These are phyloP conservation scores for Chrysanthemum makinoi DNA, from an alignment of 129 eudicot genomes.

Conservation along the genomic window DNA sequence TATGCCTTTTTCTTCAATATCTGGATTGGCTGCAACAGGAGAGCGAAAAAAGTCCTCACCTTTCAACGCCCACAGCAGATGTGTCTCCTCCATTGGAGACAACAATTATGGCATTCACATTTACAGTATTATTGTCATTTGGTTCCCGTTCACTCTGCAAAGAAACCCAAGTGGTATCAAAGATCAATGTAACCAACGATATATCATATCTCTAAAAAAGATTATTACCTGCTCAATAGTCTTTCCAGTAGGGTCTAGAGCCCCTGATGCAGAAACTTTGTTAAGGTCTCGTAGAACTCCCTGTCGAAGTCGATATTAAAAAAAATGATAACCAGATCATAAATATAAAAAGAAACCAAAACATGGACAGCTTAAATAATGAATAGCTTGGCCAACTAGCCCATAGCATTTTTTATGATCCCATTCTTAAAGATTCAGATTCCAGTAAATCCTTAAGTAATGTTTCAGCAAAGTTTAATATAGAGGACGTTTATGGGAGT, in stretches of 20 bases:
- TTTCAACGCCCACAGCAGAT: conserved; percentile 32
- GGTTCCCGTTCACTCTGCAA: conserved; percentile 55
- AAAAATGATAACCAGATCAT: neutral
- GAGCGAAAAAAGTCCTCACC: conserved; percentile 20
- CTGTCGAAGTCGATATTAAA: conserved; percentile 32
- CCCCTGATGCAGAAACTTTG: conserved; percentile 52
- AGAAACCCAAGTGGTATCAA: conserved; percentile 15
- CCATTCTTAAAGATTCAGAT: neutral
- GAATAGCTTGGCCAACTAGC: neutral
- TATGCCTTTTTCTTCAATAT: conserved; percentile 24
- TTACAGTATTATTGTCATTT: conserved; percentile 41
- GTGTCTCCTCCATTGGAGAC: conserved; percentile 41
- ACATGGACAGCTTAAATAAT: neutral
- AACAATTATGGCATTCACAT: conserved; percentile 35
- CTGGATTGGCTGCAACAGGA: conserved; percentile 18
- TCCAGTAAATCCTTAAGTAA: neutral
- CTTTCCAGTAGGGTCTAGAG: conserved; percentile 49
- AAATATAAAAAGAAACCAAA: neutral
- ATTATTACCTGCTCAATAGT: conserved; percentile 45
- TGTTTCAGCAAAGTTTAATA: neutral
- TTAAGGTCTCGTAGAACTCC: conserved; percentile 79
- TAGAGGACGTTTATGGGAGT: too few species aligned
- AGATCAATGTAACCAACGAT: neutral
- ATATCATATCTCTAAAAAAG: neutral
- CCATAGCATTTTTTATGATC: neutral